Evolutionary conservation across 345 rosid species (phyloP), one percentile per base, ranked within the genome.

Genomic region (Aquilaria sinensis): DNA sequence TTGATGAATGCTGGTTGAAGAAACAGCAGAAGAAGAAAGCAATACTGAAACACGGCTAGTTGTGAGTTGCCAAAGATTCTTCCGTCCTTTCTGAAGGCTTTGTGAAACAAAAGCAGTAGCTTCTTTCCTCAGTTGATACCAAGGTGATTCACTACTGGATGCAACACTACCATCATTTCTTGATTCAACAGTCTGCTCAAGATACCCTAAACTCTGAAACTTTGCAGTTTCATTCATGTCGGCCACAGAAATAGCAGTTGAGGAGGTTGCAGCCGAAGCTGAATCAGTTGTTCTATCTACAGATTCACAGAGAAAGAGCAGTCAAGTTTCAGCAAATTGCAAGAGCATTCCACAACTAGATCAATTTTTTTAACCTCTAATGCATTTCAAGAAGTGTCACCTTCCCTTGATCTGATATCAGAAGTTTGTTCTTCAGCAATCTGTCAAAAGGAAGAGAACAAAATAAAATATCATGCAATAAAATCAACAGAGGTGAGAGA

Each of bases 61-160:
- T 33, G 84, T 91, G 67, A 95, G 97, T 65, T 91, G 97, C 99
- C 99, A 95, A 68, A 95, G 91, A 83, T 91, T 89, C 78, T 80
- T 89, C 23, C 97, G 77, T 59, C 99, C 99, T 76, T 92, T 84
- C 64, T 75, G 88, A 75, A 91, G 97, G 41, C 91, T 87, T 65
- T 88, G 87, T 60, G 99, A 87, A 60, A 95, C 96, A 78, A 77
- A 81, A 59, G 74, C 73, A 57, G 87, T 85, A 52, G 93, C 94
- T 75, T 95, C 99, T 75, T 89, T 91, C 68, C 97, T 83, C 62
- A 95, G 79, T 43, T 83, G 86, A 74, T 95, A 95, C 99, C 97
- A 87, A 31, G 96, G 96, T 33, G 93, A 91, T 66, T 80, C 90
- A 43, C 87, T 78, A 77, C 70, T 70, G 67, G 96, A 85, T 65